Percentiles rank a stretch among this genome's conserved stretches.
These are phyloP conservation scores for Cryoendolithus antarcticus DNA, from an alignment of 2,329 filamentous ascomycete species.

Conservation along the genomic window DNA sequence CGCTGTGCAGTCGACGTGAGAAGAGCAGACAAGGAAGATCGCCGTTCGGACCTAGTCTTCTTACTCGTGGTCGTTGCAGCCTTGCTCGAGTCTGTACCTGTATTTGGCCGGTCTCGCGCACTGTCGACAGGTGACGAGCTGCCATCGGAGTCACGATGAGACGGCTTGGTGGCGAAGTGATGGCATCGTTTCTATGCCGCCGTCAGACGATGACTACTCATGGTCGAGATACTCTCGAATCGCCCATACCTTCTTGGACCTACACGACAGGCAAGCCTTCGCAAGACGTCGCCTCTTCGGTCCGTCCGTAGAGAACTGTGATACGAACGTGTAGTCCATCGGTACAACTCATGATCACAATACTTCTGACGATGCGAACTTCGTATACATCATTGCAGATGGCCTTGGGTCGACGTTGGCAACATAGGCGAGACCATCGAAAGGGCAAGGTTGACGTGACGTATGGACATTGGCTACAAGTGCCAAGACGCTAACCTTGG, in stretches of 20 bases:
- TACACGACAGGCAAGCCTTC: slow-evolving; percentile 21
- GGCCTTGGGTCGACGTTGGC: too few species aligned
- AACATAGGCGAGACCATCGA: too few species aligned
- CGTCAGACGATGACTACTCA: not conserved
- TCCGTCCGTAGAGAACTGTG: slow-evolving; percentile 19
- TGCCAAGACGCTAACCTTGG: too few species aligned
- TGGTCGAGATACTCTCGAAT: not conserved
- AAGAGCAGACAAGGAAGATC: slow-evolving; percentile 4
- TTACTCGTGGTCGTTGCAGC: not conserved
- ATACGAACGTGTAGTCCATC: slow-evolving; percentile 23
- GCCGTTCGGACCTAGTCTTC: slow-evolving; percentile 1
- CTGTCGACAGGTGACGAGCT: slow-evolving; percentile 4
- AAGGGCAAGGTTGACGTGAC: too few species aligned
- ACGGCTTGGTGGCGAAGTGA: slow-evolving; percentile 13
- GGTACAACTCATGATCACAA: too few species aligned
- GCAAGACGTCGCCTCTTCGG: slow-evolving; percentile 21
- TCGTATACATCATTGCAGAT: not conserved
- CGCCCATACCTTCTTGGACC: slow-evolving; percentile 17
- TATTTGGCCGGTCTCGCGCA: slow-evolving; percentile 8
- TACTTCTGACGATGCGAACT: too few species aligned
- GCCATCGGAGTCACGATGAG: slow-evolving; percentile 1
- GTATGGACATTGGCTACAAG: too few species aligned
- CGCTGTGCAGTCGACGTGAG: slow-evolving; percentile 13
- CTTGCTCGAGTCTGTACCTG: slow-evolving; percentile 1
- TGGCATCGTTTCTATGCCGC: slow-evolving; percentile 20